Evolutionary conservation across 495 filamentous ascomycete genomes (phyloP), one percentile per base, ranked within the genome.

Genomic region (Penicillium diatomitis): DNA sequence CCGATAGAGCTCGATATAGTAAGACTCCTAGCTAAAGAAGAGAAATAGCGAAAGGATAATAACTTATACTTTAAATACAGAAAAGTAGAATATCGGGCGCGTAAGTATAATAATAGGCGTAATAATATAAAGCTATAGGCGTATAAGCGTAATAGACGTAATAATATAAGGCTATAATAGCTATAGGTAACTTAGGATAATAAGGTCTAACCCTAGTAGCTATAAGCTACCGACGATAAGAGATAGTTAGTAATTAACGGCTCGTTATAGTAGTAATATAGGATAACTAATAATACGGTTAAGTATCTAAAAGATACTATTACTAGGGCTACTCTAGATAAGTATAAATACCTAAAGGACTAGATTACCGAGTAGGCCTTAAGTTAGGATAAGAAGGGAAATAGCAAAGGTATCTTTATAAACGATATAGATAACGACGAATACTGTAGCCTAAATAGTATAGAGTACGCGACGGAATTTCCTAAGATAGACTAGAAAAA

Each of bases 1-100:
- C 46, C 28, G 28, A 48, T 48, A 33, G 37, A 48, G 46, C 46
- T 48, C n/a, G n/a, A 48, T 12, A 12, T 10, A 41, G 46, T 8
- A 8, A 38, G 36, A 38, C 36, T 38, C 36, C 36, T 38, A 38
- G 36, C 36, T 8, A 8, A 38, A 38, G 36, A 38, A 38, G 36
- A 38, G 12, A 38, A 38, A 38, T 3, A 11, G 12, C 36, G 36
- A 38, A 38, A 38, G 8, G 36, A 38, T 8, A 38, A 38, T 8
- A 38, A 38, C 36, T 38, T 38, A 38, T 38, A 8, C 36, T 38
- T 38, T 38, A 38, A 38, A 38, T 38, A 38, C 12, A 38, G 36
- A 38, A 38, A 38, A 38, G 36, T 8, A 38, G 36, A 11, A 38
- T 8, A 38, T 38, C 36, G 8, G 36, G 36, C 36, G 36, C 36